Evolutionary conservation across 129 eudicot genomes (phyloP), one percentile per base, ranked within the genome.

Genomic region (Artemisia annua): DNA sequence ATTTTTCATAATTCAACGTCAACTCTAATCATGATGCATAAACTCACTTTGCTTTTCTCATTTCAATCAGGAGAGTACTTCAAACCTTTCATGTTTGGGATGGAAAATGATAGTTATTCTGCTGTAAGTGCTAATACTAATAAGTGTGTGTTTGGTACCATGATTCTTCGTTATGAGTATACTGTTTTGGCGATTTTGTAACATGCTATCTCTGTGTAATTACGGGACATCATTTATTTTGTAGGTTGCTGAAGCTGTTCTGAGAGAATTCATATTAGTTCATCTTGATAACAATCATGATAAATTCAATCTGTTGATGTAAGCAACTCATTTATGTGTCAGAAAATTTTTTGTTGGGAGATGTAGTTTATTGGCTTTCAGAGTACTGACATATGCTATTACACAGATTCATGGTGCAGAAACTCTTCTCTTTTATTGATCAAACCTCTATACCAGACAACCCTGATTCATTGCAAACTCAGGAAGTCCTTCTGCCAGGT

Each of bases 391-490:
- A 39, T 67, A n/a, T 49, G 49, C 39, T 77, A 54, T 61, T 49
- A 11, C 56, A 20, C 80, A 94, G 98, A 54, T 86, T 87, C 66
- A 94, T 94, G 98, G 78, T 88, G 87, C 98, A 94, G 90, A 94
- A 94, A 78, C 91, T 94, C 39, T 94, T 90, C 75, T 94, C 98
- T 62, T 81, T 84, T 16, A 81, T 90, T 56, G 98, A 94, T 82
- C 96, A 90, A 82, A 94, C 98, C 63, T 94, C 98, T 68, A 82
- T 84, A 63, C 86, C 89, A 26, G 98, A 94, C 89, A 94, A 90
- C 75, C 87, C 93, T 49, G 98, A 94, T 81, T 76, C 97, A 14
- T 83, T 94, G 85, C 96, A 90, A 77, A 90, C 88, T 59, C 98
- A 94, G 66, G 98, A 94, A 83, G 96, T 88, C 74, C 54, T 94